Conservation (phyloP, 306 rosid genomes). For the Comarum palustre region DNA sequence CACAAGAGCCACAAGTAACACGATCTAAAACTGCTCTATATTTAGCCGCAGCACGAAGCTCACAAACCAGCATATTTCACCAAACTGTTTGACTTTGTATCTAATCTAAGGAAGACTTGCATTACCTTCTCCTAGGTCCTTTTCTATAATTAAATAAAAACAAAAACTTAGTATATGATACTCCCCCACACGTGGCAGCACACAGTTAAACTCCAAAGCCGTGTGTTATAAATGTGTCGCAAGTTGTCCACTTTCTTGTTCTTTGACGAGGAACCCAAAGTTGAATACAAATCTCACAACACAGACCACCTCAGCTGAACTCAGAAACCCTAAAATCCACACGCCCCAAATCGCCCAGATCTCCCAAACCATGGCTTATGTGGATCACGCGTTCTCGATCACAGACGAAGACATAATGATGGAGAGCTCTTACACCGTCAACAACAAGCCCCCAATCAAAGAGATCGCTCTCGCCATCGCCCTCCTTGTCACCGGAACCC, state of each 20-base stretch:
- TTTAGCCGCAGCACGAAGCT: too few relatives aligned
- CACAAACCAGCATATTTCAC: too few relatives aligned
- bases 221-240: too few relatives aligned
- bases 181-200: neutral
- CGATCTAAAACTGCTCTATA: too few relatives aligned
- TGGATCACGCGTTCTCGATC: slow-evolving; percentile 93
- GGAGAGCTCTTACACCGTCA: slow-evolving; percentile 70
- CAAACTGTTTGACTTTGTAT: too few relatives aligned
- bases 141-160: neutral
- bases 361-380: slow-evolving; percentile 60
- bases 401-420: slow-evolving; percentile 92
- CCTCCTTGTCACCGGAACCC: slow-evolving; percentile 74
- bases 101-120: neutral
- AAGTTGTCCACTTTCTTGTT: too few relatives aligned
- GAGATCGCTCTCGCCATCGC: slow-evolving; percentile 94
- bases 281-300: neutral
- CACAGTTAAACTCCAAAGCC: neutral
- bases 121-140: too few relatives aligned
- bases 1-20: too few relatives aligned
- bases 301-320: neutral
- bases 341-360: neutral
- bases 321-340: neutral
- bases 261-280: neutral
- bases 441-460: slow-evolving; percentile 77
- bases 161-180: neutral